A percentile compares a stretch with the other conserved stretches of the same genome.
phyloP scores from a whole-genome alignment of 352 stramenopile genomes.

The Pythium pyrilobum region DNA sequence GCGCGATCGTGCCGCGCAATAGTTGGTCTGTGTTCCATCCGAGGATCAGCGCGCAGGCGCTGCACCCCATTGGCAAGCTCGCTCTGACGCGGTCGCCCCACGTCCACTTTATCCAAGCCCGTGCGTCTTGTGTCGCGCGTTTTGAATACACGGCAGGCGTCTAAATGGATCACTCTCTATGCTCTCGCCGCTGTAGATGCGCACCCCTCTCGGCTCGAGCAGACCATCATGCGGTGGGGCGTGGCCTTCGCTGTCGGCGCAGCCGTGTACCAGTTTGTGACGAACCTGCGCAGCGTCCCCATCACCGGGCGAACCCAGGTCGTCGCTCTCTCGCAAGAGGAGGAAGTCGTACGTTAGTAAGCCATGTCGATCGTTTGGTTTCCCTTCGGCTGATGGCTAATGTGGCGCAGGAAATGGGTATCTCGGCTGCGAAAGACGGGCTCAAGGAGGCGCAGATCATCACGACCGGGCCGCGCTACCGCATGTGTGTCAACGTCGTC shows the following conservation, averaged over 20 bases:
- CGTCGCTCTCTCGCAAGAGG: slow-evolving; percentile 53
- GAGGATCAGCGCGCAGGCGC: slow-evolving; percentile 14
- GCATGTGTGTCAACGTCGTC: slow-evolving; percentile 59
- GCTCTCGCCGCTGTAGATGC: slow-evolving; percentile 29
- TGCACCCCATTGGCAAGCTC: slow-evolving; percentile 33
- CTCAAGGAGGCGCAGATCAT: slow-evolving; percentile 34
- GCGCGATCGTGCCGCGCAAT: slow-evolving; percentile 22
- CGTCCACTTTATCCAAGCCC: slow-evolving; percentile 37
- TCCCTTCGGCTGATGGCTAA: no score
- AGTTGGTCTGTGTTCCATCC: slow-evolving; percentile 53
- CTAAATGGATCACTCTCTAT: background rate
- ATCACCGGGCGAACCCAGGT: slow-evolving; percentile 65
- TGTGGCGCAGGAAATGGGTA: slow-evolving; percentile 56
- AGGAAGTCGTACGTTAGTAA: slow-evolving; percentile 43
- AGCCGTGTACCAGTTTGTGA: slow-evolving; percentile 62
- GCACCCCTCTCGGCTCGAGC: slow-evolving; percentile 39
- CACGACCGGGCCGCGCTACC: slow-evolving; percentile 35
- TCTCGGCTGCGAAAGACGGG: slow-evolving; percentile 36
- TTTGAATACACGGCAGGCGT: no score
- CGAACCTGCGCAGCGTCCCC: slow-evolving; percentile 60
- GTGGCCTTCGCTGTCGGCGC: slow-evolving; percentile 31
- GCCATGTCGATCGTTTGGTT: background rate
- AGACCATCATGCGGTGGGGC: slow-evolving; percentile 33
- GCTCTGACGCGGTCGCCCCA: slow-evolving; percentile 29
- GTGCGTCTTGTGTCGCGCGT: slow-evolving; percentile 14